Base-by-base conservation (phyloP, 768 basidiomycete species). In the Russula olivacea region DNA sequence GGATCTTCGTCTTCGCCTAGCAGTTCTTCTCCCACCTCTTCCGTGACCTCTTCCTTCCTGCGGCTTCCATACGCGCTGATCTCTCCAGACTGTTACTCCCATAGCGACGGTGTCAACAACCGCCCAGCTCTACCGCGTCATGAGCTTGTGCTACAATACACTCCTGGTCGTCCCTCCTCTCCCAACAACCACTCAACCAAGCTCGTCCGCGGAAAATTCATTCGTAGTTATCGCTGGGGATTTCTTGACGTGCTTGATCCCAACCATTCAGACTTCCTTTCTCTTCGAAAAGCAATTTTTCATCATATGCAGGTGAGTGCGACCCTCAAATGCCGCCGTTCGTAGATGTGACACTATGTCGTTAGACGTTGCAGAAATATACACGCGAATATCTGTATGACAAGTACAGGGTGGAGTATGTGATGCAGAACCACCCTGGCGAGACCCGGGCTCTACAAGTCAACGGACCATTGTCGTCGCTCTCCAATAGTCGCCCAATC, bases 51-150 rank as follows among this genome's bases (percentile, higher is more conserved):
- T 61, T 78, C 84, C 53, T 77, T 83, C 64, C 72, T 86, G 69
- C 83, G 86, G 61, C 80, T 91, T 58, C 90, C 90, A n/a, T 91
- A 89, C 74, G 88, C 91, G 17, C 81, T 92, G 71, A 84, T 91
- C 69, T 87, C 91, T 9, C 91, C 91, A 21, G 91, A 92, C 74
- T 79, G 82, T 60, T 92, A 90, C 75, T 88, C 88, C 55, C 89
- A 91, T 74, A 89, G 87, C 72, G 90, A 91, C 70, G 90, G 90
- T 11, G 85, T 91, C 58, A 73, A 80, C 58, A 73, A 80, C 47
- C 79, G 85, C 62, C 74, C 77, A 30, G 73, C 80, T 30, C 79
- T 76, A 23, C 81, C 86, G 11, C 85, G 89, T 53, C 84, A 87
- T 69, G 88, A 91, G 69, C 80, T 91, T 30, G 79, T 86, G 53